Evolutionary conservation across 2,329 filamentous ascomycete genomes (phyloP).

Genomic region (Beauveria asiatica): DNA sequence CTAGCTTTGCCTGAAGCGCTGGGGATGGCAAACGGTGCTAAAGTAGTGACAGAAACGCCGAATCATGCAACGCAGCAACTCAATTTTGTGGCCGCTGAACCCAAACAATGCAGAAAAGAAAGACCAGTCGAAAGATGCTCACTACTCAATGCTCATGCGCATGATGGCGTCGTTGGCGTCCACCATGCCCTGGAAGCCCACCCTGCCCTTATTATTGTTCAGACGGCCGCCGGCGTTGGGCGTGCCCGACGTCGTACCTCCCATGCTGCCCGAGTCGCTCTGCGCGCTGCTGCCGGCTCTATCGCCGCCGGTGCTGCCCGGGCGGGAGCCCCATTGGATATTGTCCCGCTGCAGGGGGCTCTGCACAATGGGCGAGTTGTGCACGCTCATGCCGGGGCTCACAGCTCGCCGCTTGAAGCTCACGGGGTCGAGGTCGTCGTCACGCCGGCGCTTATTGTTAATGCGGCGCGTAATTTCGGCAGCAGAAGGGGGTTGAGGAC

Average conservation of each 20-base stretch:
- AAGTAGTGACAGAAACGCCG: not conserved
- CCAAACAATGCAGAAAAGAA: not conserved
- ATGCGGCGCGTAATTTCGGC: constrained; percentile 72
- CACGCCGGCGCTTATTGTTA: constrained; percentile 73
- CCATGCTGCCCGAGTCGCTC: constrained; percentile 39
- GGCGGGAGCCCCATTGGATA: constrained; percentile 63
- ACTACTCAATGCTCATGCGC: constrained; percentile 90
- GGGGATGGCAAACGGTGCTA: not conserved
- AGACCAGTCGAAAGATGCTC: not conserved
- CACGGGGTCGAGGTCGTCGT: constrained; percentile 82
- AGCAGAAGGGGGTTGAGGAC: constrained; percentile 48
- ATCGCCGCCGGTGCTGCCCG: constrained; percentile 52
- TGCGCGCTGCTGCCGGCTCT: constrained; percentile 43
- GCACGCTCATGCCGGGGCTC: constrained; percentile 80
- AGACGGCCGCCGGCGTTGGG: constrained; percentile 30
- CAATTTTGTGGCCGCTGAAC: not conserved
- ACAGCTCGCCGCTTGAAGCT: constrained; percentile 89
- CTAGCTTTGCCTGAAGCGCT: not conserved
- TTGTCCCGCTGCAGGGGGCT: constrained; percentile 69
- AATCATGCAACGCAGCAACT: constrained; percentile 7
- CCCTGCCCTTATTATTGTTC: constrained; percentile 45
- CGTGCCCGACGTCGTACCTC: constrained; percentile 23
- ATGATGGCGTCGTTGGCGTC: constrained; percentile 94
- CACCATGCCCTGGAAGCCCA: constrained; percentile 86
- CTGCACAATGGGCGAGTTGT: constrained; percentile 82